Evolutionary conservation across 192 early-diverging fungal genomes (phyloP), one percentile per base, ranked within the genome.

Genomic region (Mortierella hygrophila): DNA sequence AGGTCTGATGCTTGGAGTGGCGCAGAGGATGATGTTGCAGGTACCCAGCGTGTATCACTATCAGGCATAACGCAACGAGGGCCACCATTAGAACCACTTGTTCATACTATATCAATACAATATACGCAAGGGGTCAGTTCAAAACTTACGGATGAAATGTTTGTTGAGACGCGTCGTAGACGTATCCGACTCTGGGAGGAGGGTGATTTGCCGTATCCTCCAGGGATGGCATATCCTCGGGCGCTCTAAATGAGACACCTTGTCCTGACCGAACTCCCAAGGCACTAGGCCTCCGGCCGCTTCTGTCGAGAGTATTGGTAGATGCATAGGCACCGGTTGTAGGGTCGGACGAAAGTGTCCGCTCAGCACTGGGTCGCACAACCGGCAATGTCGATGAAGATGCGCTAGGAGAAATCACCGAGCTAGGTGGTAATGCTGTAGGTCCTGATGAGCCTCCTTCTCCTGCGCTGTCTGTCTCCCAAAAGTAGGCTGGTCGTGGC

Each of bases 261-360:
- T 73, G 72, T 29, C 60, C 44, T 1, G 68, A 21, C 9, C 40
- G 72, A 41, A 46, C 44, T 26, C 68, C 79, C 46, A 81, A 16
- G 13, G 46, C 65, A 38, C 71, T 32, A 9, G 79, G 79, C 42
- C 72, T 68, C 11, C 79, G 79, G 3, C 72, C 79, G 23, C 72
- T 70, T 40, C 38, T 26, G 42, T 81, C 79, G 9, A 75, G 47
- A 44, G 73, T 70, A 16, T 72, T 72, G 35, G 79, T 81, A 7
- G 79, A 81, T 16, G 73, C 73, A 47, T 74, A 75, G 0, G 68
- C 68, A 13, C 60, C 79, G 4, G 79, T 81, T 38, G 79, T 81
- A 21, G 79, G 79, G 38, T 81, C 79, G 9, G 79, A 73, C 47
- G 79, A 81, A 65, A 60, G 54, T 21, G 79, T 81, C 38, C 79